A percentile compares a stretch with the other conserved stretches of the same genome.
Evolutionary conservation across 2,329 filamentous ascomycete genomes (phyloP).

Genomic region (Laburnicola sp.): DNA sequence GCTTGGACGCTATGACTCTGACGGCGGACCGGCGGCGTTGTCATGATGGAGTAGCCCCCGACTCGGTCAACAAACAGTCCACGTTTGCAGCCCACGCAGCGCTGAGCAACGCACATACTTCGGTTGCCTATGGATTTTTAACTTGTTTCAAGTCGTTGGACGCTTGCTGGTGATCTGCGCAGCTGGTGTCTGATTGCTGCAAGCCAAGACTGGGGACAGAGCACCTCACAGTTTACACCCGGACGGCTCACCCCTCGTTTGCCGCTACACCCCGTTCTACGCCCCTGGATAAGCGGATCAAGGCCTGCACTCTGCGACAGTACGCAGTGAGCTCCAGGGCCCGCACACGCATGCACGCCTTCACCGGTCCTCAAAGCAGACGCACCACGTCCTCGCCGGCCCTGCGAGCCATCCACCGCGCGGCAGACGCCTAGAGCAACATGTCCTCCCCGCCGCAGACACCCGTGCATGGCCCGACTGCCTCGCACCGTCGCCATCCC

Average conservation of each 20-base stretch:
- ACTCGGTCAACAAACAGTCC: slow-evolving; percentile 17
- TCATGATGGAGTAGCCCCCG: slow-evolving; percentile 8
- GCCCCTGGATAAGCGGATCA: neutral
- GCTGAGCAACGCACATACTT: neutral
- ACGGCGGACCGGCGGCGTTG: neutral
- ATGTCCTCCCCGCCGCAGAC: slow-evolving; percentile 51
- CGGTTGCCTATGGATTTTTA: neutral
- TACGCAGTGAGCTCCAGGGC: neutral
- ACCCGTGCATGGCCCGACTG: slow-evolving; percentile 41
- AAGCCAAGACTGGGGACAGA: slow-evolving; percentile 10
- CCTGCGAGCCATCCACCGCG: slow-evolving; percentile 1
- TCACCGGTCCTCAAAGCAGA: neutral
- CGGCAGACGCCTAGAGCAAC: slow-evolving; percentile 10
- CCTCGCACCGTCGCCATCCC: slow-evolving; percentile 45
- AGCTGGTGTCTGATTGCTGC: neutral
- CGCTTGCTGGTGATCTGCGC: neutral
- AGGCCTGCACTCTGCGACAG: neutral
- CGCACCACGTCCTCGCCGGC: neutral
- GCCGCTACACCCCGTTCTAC: neutral
- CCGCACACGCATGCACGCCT: slow-evolving; percentile 9
- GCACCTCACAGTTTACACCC: slow-evolving; percentile 8
- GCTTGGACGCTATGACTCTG: slow-evolving; percentile 1
- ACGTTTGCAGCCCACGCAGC: neutral
- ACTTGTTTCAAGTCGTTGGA: neutral
- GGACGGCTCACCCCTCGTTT: slow-evolving; percentile 5